Evolutionary conservation across 495 filamentous ascomycete genomes (phyloP).

Genomic region (Bathelium albidoporum): DNA sequence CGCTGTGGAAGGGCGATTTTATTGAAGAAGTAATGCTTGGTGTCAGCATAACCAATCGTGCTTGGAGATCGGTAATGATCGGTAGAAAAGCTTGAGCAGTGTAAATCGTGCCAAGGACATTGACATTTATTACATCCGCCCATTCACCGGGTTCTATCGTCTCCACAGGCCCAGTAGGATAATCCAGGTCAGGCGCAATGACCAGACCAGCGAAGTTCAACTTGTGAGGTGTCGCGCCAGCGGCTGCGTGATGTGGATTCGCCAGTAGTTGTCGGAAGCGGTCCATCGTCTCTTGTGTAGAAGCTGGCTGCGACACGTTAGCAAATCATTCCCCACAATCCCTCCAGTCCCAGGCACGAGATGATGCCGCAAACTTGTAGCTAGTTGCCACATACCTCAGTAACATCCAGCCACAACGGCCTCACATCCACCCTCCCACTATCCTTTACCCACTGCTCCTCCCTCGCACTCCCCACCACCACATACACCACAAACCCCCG

Average conservation of each 20-base stretch:
- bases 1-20: conserved; percentile 69
- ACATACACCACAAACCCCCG: conserved; percentile 91
- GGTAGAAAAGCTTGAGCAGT: conserved; percentile 80
- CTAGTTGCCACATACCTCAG: conserved; percentile 43
- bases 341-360: background rate
- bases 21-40: conserved; percentile 77
- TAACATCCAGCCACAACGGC: conserved; percentile 72
- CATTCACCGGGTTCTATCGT: conserved; percentile 72
- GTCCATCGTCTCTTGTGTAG: conserved; percentile 49
- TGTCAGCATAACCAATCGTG: conserved; percentile 64
- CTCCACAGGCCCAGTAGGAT: conserved; percentile 66
- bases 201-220: conserved; percentile 69
- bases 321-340: background rate
- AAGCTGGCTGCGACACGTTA: conserved; percentile 4
- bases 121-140: conserved; percentile 81
- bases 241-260: conserved; percentile 58
- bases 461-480: conserved; percentile 65
- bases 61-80: conserved; percentile 49
- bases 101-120: conserved; percentile 83
- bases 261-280: conserved; percentile 57
- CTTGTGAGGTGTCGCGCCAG: conserved; percentile 60
- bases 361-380: background rate
- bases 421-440: conserved; percentile 70
- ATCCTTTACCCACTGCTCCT: conserved; percentile 67
- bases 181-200: conserved; percentile 60